A percentile compares a stretch with the other conserved stretches of the same genome.
Conservation (phyloP, 2,329 filamentous ascomycete genomes). For the Sclerotinia minor region DNA sequence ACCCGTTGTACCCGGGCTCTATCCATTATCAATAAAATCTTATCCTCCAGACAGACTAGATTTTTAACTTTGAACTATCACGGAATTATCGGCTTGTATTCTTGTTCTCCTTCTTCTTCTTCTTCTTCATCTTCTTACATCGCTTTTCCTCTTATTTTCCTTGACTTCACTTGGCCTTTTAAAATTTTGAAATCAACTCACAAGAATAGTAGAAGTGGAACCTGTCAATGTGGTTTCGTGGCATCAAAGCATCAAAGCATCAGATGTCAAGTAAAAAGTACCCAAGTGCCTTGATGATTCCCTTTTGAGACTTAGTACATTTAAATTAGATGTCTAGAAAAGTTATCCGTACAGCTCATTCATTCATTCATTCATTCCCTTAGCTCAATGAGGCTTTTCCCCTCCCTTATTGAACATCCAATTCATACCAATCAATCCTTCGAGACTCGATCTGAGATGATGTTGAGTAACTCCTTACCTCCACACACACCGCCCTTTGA, state of each 20-base stretch:
- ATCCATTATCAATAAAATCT: neutral
- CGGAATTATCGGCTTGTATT: neutral
- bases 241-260: neutral
- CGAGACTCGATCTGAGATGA: neutral
- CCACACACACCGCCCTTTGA: slow-evolving; percentile 12
- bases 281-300: neutral
- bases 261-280: no score
- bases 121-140: neutral
- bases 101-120: neutral
- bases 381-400: slow-evolving; percentile 4
- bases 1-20: slow-evolving; percentile 1
- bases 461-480: slow-evolving; percentile 5
- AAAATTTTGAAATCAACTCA: neutral
- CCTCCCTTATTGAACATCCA: neutral
- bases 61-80: neutral
- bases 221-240: slow-evolving; percentile 10
- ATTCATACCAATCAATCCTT: slow-evolving; percentile 9
- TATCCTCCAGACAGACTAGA: no score
- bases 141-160: neutral
- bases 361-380: no score
- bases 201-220: slow-evolving; percentile 1
- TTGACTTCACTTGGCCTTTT: neutral
- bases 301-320: neutral
- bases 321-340: slow-evolving; percentile 11
- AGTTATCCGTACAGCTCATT: neutral